These are phyloP conservation scores for Lachancea nothofagi DNA, from an alignment of 805 yeast species.

Conservation along the genomic window DNA sequence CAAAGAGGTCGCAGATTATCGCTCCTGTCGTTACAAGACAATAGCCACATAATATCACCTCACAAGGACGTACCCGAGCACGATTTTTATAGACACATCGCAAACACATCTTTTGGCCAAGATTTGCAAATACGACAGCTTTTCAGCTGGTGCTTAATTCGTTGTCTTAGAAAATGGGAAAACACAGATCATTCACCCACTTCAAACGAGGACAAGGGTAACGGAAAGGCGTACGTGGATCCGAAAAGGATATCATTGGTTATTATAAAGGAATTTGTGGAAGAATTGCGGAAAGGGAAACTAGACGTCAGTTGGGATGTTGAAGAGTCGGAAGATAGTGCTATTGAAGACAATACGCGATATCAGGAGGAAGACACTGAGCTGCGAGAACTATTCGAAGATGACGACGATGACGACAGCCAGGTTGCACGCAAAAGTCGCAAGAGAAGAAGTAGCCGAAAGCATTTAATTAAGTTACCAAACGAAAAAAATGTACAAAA, in stretches of 20 bases:
- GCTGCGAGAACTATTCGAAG: conserved; percentile 18
- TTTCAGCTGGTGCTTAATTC: conserved; percentile 31
- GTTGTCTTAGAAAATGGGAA: conserved; percentile 21
- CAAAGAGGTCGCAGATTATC: conserved; percentile 32
- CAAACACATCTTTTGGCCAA: conserved; percentile 25
- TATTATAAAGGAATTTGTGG: conserved; percentile 30
- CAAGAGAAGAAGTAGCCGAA: conserved; percentile 2
- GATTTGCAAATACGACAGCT: conserved; percentile 29
- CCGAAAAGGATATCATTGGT: conserved; percentile 21
- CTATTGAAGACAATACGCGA: conserved; percentile 9
- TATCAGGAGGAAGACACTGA: conserved; percentile 20
- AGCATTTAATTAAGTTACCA: conserved; percentile 17
- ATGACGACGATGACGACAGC: conserved; percentile 12
- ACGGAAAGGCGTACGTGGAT: conserved; percentile 14
- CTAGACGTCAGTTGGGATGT: conserved; percentile 29
- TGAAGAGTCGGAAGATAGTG: conserved; percentile 10
- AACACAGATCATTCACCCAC: background rate
- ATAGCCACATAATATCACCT: conserved; percentile 26
- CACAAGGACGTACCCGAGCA: conserved; percentile 30
- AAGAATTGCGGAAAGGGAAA: conserved; percentile 25
- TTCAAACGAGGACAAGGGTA: conserved; percentile 7
- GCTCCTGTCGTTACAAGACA: conserved; percentile 22
- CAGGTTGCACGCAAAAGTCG: background rate
- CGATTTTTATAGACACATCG: conserved; percentile 31
- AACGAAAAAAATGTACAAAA: conserved; percentile 18